Conservation (phyloP, 805 yeast species). For the Wickerhamomyces rabaulensis region DNA sequence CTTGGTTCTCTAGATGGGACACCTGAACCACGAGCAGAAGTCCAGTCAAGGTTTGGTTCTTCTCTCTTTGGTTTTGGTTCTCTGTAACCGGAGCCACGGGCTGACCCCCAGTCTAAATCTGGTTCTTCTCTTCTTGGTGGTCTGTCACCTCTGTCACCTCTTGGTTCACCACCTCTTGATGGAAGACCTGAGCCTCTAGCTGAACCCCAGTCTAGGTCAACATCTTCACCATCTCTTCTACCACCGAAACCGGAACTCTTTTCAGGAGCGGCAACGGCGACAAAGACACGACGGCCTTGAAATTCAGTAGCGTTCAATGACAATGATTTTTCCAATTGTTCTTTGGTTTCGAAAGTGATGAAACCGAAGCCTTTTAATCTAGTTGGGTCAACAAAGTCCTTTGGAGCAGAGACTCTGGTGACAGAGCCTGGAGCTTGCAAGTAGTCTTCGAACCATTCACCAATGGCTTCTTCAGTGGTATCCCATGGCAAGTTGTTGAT, state of each 20-base stretch:
- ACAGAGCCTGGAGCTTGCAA: slow-evolving; percentile 49
- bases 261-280: slow-evolving; percentile 76
- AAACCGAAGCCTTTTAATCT: slow-evolving; percentile 85
- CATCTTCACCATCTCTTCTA: slow-evolving; percentile 32
- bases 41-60: slow-evolving; percentile 61
- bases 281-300: slow-evolving; percentile 64
- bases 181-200: slow-evolving; percentile 21
- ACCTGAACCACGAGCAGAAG: slow-evolving; percentile 32
- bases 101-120: slow-evolving; percentile 45
- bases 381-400: slow-evolving; percentile 52
- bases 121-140: slow-evolving; percentile 23
- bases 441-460: slow-evolving; percentile 54
- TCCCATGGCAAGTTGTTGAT: slow-evolving; percentile 84
- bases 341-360: slow-evolving; percentile 73
- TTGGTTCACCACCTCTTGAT: slow-evolving; percentile 29
- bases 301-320: slow-evolving; percentile 63
- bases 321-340: slow-evolving; percentile 70
- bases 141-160: slow-evolving; percentile 22
- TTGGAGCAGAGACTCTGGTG: slow-evolving; percentile 65
- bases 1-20: slow-evolving; percentile 24
- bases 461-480: slow-evolving; percentile 57
- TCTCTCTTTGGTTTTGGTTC: slow-evolving; percentile 36
- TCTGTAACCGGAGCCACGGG: slow-evolving; percentile 37
- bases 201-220: slow-evolving; percentile 41
- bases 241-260: slow-evolving; percentile 31